These are phyloP conservation scores for Graphiopsis chlorocephala DNA, from an alignment of 2,329 filamentous ascomycete genomes.

Conservation along the genomic window DNA sequence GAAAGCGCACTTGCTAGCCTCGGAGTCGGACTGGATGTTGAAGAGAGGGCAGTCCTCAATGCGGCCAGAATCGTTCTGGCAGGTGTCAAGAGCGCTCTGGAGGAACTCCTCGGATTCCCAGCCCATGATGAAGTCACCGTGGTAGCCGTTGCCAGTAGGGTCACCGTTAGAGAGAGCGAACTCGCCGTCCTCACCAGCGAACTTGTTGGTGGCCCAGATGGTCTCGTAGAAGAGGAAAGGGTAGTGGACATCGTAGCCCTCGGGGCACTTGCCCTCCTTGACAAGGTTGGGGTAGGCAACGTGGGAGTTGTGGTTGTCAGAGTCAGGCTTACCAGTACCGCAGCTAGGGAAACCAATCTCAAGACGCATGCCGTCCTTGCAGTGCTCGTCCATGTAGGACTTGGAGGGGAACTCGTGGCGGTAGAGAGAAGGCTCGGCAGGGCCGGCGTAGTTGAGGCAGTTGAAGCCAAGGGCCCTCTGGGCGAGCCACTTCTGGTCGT, in stretches of 20 bases:
- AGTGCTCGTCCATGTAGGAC: constrained; percentile 74
- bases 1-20: constrained; percentile 61
- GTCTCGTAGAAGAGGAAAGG: constrained; percentile 81
- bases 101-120: constrained; percentile 67
- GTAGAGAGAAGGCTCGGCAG: constrained; percentile 70
- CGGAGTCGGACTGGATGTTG: constrained; percentile 58
- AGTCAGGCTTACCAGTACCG: constrained; percentile 70
- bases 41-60: constrained; percentile 77
- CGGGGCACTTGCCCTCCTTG: constrained; percentile 72
- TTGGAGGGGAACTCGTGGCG: constrained; percentile 82
- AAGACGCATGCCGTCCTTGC: constrained; percentile 74
- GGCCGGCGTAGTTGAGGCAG: constrained; percentile 75
- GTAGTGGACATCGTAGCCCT: constrained; percentile 64
- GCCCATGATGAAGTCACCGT: constrained; percentile 77
- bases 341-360: constrained; percentile 88
- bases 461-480: constrained; percentile 93
- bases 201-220: constrained; percentile 73
- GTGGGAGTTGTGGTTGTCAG: constrained; percentile 58
- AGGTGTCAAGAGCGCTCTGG: constrained; percentile 68
- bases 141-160: constrained; percentile 67
- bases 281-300: constrained; percentile 76
- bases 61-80: constrained; percentile 67
- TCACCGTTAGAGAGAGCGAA: constrained; percentile 81
- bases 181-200: constrained; percentile 59
- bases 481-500: constrained; percentile 66